Conservation (phyloP, 2,329 filamentous ascomycete species). For the Epichloe baconii region DNA sequence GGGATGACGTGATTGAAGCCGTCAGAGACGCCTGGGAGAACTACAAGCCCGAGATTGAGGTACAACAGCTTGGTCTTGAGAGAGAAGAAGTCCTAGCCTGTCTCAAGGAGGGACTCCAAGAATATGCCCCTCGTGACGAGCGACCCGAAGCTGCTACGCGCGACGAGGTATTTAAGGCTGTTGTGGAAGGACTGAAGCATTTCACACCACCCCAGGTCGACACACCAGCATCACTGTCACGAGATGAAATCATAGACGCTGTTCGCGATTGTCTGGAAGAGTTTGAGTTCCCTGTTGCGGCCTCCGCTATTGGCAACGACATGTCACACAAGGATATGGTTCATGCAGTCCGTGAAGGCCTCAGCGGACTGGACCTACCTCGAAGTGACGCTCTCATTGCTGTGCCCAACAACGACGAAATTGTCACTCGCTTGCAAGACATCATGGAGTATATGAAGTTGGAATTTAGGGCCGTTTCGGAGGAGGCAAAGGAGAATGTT, state of each 20-base stretch:
- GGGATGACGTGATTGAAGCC: conserved; percentile 75
- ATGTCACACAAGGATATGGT: conserved; percentile 50
- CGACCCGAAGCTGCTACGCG: conserved; percentile 51
- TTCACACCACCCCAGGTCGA: conserved; percentile 64
- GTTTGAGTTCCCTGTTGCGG: conserved; percentile 59
- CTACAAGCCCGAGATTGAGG: conserved; percentile 85
- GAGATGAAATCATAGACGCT: conserved; percentile 71
- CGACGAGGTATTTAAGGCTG: conserved; percentile 73
- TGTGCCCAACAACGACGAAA: conserved; percentile 32
- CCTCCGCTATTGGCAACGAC: conserved; percentile 38
- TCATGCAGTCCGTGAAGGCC: conserved; percentile 48
- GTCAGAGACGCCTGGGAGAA: conserved; percentile 87
- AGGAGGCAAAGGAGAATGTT: conserved; percentile 63
- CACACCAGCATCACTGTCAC: conserved; percentile 54
- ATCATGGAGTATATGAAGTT: conserved; percentile 47
- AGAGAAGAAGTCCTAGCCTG: conserved; percentile 81
- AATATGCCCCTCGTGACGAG: conserved; percentile 49
- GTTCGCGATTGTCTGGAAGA: conserved; percentile 80
- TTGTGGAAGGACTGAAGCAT: conserved; percentile 74
- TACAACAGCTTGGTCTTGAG: conserved; percentile 82
- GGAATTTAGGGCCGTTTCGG: conserved; percentile 46
- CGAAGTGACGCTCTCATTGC: conserved; percentile 27
- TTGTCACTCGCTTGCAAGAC: conserved; percentile 47
- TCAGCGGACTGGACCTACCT: conserved; percentile 36
- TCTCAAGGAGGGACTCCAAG: conserved; percentile 70